A percentile compares a stretch with the other conserved stretches of the same genome.
Conservation (phyloP, 2,329 filamentous ascomycete genomes). For the Allantophomopsis lycopodina region DNA sequence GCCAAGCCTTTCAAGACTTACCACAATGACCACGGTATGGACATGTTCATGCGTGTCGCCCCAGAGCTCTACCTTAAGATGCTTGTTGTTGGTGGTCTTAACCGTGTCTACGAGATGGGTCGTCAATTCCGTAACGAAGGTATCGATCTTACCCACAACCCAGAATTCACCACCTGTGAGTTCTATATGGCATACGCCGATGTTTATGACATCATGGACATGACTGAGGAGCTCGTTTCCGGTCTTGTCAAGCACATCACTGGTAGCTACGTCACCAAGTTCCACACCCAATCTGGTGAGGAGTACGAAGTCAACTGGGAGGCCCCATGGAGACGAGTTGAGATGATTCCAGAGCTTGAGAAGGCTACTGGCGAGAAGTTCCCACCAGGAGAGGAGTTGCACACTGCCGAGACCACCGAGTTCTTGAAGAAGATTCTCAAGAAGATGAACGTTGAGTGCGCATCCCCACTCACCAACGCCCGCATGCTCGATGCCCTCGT, state of each 20-base stretch:
- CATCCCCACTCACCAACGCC: constrained; percentile 81
- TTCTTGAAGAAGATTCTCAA: constrained; percentile 76
- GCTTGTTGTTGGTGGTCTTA: constrained; percentile 81
- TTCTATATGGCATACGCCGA: constrained; percentile 95
- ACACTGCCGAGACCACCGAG: constrained; percentile 74
- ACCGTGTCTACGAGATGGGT: constrained; percentile 91
- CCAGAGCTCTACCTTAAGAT: constrained; percentile 97
- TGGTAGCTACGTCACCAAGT: constrained; percentile 73
- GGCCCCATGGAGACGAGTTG: constrained; percentile 79
- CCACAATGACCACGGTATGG: constrained; percentile 91
- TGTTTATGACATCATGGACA: constrained; percentile 78
- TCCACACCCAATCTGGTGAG: constrained; percentile 77
- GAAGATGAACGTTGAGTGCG: constrained; percentile 84
- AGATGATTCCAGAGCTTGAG: constrained; percentile 93
- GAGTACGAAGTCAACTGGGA: constrained; percentile 92
- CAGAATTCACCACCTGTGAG: constrained; percentile 94
- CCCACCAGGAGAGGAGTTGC: constrained; percentile 75
- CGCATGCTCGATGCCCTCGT: constrained; percentile 94
- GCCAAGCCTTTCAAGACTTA: constrained; percentile 90
- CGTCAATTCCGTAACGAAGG: constrained; percentile 93
- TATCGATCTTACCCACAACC: constrained; percentile 89
- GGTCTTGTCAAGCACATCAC: constrained; percentile 80
- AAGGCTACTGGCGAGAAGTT: constrained; percentile 87
- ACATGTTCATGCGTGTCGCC: constrained; percentile 88
- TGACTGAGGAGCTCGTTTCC: constrained; percentile 88